Evolutionary conservation across 2,329 filamentous ascomycete species (phyloP), one percentile per base, ranked within the genome.

Genomic region (Chaetomiaceae sp.): DNA sequence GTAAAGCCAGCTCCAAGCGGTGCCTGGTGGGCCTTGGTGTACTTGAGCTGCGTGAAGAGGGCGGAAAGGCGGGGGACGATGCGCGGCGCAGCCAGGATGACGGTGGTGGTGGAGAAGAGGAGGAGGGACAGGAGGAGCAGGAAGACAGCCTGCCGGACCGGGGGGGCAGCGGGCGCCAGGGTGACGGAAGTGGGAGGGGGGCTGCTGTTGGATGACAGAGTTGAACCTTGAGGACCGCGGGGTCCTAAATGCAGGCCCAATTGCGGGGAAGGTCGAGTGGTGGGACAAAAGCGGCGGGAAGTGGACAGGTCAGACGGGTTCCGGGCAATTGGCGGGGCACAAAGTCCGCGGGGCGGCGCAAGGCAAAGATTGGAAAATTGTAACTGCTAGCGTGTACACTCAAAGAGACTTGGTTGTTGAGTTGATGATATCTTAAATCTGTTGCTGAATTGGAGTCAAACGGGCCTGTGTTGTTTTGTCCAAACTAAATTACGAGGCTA

Each of bases 61-160:
- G 76, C 75, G 57, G 75, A 74, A 61, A 88, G 73, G 64, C 86
- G 81, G 59, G 75, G 70, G 65, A 77, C 69, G 62, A 80, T 72
- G 67, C 82, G 76, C 69, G 79, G 74, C 66, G 79, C 74, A 75
- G 86, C 85, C 85, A 89, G 82, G 66, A 80, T 86, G 78, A 79
- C 73, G 71, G 74, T 65, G 49, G 77, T 69, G 58, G 71, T 69
- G 65, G 81, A 64, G 68, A 87, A 76, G 65, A 86, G 68, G 61
- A 83, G 59, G 62, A 84, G 65, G 63, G 75, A 68, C 60, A 81
- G 69, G 64, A 81, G 59, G 56, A 79, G 65, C 66, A 77, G 66
- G 65, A 66, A 60, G 37, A 48, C 62, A 57, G 48, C 57, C 55
- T 60, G 61, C 53, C 56, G 53, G 30, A 54, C 33, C 44, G 58